Evolutionary conservation across 202 grass and related monocot genomes (phyloP).

Genomic region (Hordeum pubiflorum): DNA sequence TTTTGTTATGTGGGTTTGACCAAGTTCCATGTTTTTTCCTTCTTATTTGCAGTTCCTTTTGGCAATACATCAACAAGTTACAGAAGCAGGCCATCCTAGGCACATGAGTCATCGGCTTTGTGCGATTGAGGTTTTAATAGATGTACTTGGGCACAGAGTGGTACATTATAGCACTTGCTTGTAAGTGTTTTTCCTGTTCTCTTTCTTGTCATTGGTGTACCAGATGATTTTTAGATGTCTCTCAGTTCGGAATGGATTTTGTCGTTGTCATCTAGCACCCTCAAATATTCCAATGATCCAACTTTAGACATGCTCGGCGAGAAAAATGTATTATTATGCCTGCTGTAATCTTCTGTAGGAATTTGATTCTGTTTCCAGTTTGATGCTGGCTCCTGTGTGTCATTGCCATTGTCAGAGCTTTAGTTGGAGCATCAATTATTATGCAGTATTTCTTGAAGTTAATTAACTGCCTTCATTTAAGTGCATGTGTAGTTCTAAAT

Average conservation of each 20-base stretch:
- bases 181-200: constrained; percentile 49
- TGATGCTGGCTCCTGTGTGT: background rate
- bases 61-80: constrained; percentile 83
- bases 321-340: background rate
- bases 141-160: constrained; percentile 74
- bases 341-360: constrained; percentile 3
- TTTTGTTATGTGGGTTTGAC: constrained; percentile 2
- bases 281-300: background rate
- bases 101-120: constrained; percentile 68
- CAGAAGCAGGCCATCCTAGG: constrained; percentile 65
- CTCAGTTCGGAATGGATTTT: background rate
- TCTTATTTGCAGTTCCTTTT: constrained; percentile 67
- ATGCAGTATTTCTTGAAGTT: background rate
- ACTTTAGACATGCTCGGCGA: constrained; percentile 6
- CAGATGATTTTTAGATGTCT: constrained; percentile 5
- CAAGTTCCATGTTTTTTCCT: constrained; percentile 3
- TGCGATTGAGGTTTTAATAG: constrained; percentile 76
- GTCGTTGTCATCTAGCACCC: background rate
- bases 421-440: background rate
- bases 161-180: constrained; percentile 79
- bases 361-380: background rate
- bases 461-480: background rate
- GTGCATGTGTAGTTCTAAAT: background rate
- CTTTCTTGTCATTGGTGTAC: constrained; percentile 24
- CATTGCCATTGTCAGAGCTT: background rate